These are phyloP conservation scores for Talaromyces adpressus DNA, from an alignment of 495 filamentous ascomycete genomes.

Conservation along the genomic window DNA sequence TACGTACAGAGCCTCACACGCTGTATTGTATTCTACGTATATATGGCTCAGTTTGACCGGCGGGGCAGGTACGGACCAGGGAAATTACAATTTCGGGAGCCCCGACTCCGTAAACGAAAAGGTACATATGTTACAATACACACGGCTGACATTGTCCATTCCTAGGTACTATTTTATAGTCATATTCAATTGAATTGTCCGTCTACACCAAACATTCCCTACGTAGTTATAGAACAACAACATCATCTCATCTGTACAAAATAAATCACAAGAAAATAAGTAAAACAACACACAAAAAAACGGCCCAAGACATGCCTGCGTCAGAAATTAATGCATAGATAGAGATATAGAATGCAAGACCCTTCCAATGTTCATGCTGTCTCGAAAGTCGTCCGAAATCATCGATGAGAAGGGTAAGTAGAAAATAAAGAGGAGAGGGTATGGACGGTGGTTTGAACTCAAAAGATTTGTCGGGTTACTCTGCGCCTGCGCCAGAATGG, in stretches of 20 bases:
- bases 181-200: background rate
- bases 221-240: background rate
- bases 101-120: too few relatives aligned
- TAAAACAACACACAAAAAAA: background rate
- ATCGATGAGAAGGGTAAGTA: background rate
- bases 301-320: background rate
- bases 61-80: too few relatives aligned
- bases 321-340: background rate
- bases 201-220: background rate
- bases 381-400: background rate
- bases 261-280: constrained; percentile 1
- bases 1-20: too few relatives aligned
- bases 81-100: too few relatives aligned
- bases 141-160: too few relatives aligned
- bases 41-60: too few relatives aligned
- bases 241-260: background rate
- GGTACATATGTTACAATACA: background rate
- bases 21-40: too few relatives aligned
- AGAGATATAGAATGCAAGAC: background rate
- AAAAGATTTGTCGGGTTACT: too few relatives aligned
- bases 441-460: too few relatives aligned
- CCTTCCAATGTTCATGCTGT: background rate
- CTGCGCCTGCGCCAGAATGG: background rate
- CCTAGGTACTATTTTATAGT: too few relatives aligned
- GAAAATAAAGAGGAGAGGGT: background rate